Evolutionary conservation across 805 yeast species (phyloP), one percentile per base, ranked within the genome.

Genomic region (Lipomyces lipofer): DNA sequence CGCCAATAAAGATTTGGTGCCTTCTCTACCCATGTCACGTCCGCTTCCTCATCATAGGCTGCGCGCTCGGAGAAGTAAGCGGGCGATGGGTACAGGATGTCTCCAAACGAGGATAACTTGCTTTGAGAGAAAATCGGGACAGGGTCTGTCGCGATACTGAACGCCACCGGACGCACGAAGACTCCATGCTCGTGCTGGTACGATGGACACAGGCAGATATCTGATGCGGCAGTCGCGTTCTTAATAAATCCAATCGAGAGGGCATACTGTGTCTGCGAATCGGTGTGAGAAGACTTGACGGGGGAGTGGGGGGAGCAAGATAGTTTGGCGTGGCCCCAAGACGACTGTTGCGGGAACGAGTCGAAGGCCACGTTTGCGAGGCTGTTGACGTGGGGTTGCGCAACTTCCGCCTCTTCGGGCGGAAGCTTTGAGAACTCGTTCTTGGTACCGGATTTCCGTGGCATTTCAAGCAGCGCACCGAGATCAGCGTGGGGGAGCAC

Each of bases 21-120:
- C 36, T 63, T 63, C n/a, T 50, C 47, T 9, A 49, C 48, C 66
- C 66, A 63, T 2, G 49, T 25, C n/a, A 24, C 28, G 27, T 63
- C 66, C 12, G 13, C 15, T n/a, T 22, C 29, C 17, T 43, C 45
- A 29, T 60, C 60, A 28, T 51, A 51, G 2, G 35, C 21, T 3
- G 52, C 54, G 9, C 56, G 43, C 27, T 60, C 61, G 17, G 47
- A 54, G 21, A 40, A 61, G 30, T 62, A 62, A 25, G 63, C 51
- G 13, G 64, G 64, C 17, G 64, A 62, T 3, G 64, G 64, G 27
- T 42, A 62, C 12, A 62, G 29, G 30, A 62, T 61, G 49, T 62
- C 64, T 21, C 54, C 49, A 42, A 58, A 62, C 9, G 63, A 39
- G 9, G 59, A 53, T 10, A 61, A 30, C 45, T 62, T 62, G 47